Conservation (phyloP, 345 rosid species). For the Hibiscus trionum region DNA sequence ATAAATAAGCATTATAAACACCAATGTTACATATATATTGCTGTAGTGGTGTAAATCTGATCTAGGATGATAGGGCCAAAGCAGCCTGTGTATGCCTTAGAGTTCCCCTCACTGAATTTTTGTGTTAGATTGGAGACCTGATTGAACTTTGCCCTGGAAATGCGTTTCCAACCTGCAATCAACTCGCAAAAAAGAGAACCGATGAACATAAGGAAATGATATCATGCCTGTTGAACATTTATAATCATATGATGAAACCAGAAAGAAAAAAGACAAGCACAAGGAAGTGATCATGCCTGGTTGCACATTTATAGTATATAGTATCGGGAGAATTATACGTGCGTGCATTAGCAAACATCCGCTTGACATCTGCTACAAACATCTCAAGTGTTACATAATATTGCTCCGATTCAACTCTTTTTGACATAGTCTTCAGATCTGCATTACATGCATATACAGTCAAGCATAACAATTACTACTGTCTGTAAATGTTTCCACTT, state of each 20-base stretch:
- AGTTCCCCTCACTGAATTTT: conserved; percentile 45
- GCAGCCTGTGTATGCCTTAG: not conserved
- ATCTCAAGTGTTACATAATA: conserved; percentile 89
- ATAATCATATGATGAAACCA: not conserved
- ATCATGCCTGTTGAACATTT: conserved; percentile 40
- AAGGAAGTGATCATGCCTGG: conserved; percentile 39
- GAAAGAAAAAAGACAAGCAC: not conserved
- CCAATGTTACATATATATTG: not conserved
- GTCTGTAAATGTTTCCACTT: not conserved
- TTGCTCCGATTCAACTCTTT: conserved; percentile 92
- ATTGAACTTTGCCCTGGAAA: conserved; percentile 81
- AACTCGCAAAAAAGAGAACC: not conserved
- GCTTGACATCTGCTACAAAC: conserved; percentile 90
- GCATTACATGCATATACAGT: conserved; percentile 15
- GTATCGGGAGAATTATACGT: conserved; percentile 91
- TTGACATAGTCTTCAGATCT: conserved; percentile 90
- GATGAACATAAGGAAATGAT: not conserved
- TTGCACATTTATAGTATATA: conserved; percentile 81
- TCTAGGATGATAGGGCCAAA: not conserved
- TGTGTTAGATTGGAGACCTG: conserved; percentile 60
- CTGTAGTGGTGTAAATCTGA: not conserved
- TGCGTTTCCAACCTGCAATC: conserved; percentile 75
- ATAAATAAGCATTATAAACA: not conserved
- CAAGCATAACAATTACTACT: not conserved
- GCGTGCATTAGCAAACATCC: conserved; percentile 89